A percentile compares a stretch with the other conserved stretches of the same genome.
phyloP scores from a whole-genome alignment of 1,139 yeast species.

The Yamadazyma siamensis region DNA sequence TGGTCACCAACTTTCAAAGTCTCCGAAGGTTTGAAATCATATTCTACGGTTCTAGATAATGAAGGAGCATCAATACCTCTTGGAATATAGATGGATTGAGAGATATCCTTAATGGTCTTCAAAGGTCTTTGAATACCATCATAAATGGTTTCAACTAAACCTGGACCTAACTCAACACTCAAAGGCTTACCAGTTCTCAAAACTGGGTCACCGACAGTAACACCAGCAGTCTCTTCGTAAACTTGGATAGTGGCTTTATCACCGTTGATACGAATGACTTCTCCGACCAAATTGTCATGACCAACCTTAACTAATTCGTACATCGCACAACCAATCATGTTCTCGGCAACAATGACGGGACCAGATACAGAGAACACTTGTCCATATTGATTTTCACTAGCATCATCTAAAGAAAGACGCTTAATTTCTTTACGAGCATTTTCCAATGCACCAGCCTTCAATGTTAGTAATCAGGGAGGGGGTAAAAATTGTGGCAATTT shows the following conservation, averaged over 20 bases:
- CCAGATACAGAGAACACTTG: constrained; percentile 93
- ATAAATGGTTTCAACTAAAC: constrained; percentile 96
- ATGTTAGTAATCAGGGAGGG: constrained; percentile 10
- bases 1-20: constrained; percentile 88
- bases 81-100: constrained; percentile 94
- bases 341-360: constrained; percentile 95
- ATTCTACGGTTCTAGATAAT: constrained; percentile 72
- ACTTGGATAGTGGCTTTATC: constrained; percentile 98
- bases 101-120: constrained; percentile 79
- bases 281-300: constrained; percentile 95
- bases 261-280: constrained; percentile 92
- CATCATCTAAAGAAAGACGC: constrained; percentile 79
- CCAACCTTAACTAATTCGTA: constrained; percentile 97
- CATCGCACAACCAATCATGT: constrained; percentile 99
- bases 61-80: constrained; percentile 98
- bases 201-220: constrained; percentile 98
- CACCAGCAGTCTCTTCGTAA: constrained; percentile 98
- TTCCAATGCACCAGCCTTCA: constrained; percentile 92
- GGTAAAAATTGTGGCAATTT: not conserved
- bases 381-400: constrained; percentile 77
- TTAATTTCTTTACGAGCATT: constrained; percentile 93
- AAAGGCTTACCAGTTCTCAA: constrained; percentile 96
- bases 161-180: constrained; percentile 98
- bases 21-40: constrained; percentile 79
- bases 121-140: constrained; percentile 99